These are phyloP conservation scores for Colletotrichum sp. DNA, from an alignment of 2,329 filamentous ascomycete species.

Conservation along the genomic window DNA sequence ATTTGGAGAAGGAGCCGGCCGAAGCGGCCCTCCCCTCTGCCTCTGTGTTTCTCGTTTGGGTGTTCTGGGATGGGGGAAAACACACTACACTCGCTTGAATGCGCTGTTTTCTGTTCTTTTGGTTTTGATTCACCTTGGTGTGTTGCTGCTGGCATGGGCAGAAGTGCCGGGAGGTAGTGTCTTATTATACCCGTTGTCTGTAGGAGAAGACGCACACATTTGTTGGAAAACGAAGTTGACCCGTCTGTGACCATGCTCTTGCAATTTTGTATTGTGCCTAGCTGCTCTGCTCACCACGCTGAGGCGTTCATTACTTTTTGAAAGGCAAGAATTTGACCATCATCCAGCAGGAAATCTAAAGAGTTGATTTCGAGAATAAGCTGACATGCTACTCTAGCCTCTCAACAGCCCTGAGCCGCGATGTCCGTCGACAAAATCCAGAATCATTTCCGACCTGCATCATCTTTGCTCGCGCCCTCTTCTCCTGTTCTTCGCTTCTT, in stretches of 20 bases:
- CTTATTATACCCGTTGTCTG: constrained; percentile 19
- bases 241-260: not conserved
- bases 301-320: no score
- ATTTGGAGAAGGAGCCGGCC: not conserved
- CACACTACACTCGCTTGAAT: constrained; percentile 17
- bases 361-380: no score
- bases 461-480: not conserved
- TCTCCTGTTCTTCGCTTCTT: not conserved
- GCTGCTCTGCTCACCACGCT: no score
- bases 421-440: not conserved
- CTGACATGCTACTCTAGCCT: not conserved
- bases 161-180: not conserved
- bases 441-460: accelerated
- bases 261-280: no score
- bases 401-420: not conserved
- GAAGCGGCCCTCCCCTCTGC: not conserved
- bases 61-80: not conserved
- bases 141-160: not conserved
- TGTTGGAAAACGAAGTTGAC: constrained; percentile 5
- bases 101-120: not conserved
- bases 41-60: not conserved
- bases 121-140: not conserved
- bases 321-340: not conserved
- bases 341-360: no score
- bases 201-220: not conserved